Evolutionary conservation across 2,329 filamentous ascomycete genomes (phyloP), one percentile per base, ranked within the genome.

Genomic region (Aspergillus costaricaensis): DNA sequence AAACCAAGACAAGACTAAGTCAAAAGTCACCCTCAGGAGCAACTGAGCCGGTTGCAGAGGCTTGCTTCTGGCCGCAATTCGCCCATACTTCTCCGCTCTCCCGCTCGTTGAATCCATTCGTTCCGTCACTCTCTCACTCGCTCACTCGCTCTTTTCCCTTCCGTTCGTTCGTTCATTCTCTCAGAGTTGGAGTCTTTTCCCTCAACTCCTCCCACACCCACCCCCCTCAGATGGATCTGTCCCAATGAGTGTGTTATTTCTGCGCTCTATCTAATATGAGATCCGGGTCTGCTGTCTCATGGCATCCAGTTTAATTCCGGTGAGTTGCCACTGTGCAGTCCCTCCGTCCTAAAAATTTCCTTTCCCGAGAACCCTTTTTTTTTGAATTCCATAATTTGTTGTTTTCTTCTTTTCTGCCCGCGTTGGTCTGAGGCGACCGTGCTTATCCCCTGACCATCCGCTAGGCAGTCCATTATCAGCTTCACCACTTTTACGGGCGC

Each of bases 81-180:
- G 48, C 50, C 52, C 61, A 54, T 49, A 36, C 32, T 59, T 56
- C 57, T 61, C 49, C 58, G 62, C 32, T 36, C 63, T 65, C 64
- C 67, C 67, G 66, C 66, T 68, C 66, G 67, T 63, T 64, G 63
- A 66, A 64, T 66, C 63, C 53, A 23, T 43, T 55, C 21, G 51
- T 55, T 62, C 64, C 59, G 49, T 67, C 64, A 63, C 66, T 67
- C 70, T 67, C 70, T 32, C 59, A 59, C 52, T 61, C 48, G 59
- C 61, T 59, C 59, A 59, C 52, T 61, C 48, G 59, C 61, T 59
- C 25, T 51, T 55, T 58, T 59, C 50, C 58, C 59, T 64, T 61
- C 56, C 65, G 55, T 56, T 56, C 41, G 27, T 50, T 58, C 27
- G 27, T 30, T 30, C 27, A 2, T 36, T 5, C 59, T 53, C 53